Base-by-base conservation (phyloP, 768 basidiomycete species). In the Serendipita sp. region DNA sequence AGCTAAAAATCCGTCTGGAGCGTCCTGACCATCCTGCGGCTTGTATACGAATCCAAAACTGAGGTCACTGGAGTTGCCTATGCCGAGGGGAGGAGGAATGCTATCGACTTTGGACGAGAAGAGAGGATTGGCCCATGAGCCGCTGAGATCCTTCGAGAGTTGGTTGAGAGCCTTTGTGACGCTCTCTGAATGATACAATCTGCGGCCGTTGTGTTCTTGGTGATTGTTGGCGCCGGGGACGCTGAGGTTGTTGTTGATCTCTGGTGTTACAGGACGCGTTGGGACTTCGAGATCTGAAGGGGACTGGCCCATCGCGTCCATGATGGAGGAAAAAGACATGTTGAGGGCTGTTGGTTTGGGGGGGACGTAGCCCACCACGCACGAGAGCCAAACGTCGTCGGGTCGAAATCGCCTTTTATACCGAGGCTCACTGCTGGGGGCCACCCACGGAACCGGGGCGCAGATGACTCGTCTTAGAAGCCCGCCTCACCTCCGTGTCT, bases 71-170 rank as follows among this genome's bases (percentile, higher is more conserved):
- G n/a, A 28, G 26, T 17, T 48, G 45, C 45, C 45, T 20, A 48
- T 28, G 26, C 45, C 45, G 4, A 28, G 45, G n/a, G 53, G 24
- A 58, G 53, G 53, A 17, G 53, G 53, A 5, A 58, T 58, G 3
- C n/a, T 26, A 24, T 58, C 53, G 4, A 11, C 53, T 24, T 58
- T 58, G 7, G 53, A 58, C 22, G 53, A 58, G 31, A 58, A 58
- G 9, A 58, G 9, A 5, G 53, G 7, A 24, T 58, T 58, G 11
- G 20, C 53, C 22, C 53, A 58, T 17, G 31, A 24, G 53, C 53
- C 53, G 28, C 53, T 58, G 22, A 58, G 53, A 31, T 58, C 30
- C 30, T 31, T 58, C 28, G 53, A 58, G 30, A 58, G 53, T 31
- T 58, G 17, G n/a, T 58, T 58, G 22, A 58, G 53, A 4, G 17